These are phyloP conservation scores for Fraxinus pennsylvanica DNA, from an alignment of 257 asterid genomes.

Conservation along the genomic window DNA sequence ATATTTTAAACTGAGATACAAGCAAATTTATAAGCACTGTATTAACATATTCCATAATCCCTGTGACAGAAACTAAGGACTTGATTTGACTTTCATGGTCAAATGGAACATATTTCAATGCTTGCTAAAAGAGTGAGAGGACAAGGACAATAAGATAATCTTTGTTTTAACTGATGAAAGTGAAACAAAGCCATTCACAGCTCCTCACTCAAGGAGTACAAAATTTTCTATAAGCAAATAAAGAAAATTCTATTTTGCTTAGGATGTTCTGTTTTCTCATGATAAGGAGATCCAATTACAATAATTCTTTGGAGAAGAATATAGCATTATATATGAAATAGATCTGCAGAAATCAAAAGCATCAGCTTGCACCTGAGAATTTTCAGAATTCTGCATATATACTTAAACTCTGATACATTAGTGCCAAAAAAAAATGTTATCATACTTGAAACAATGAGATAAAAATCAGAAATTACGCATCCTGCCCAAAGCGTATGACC, in stretches of 20 bases:
- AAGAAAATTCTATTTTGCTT: neutral
- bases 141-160: too few relatives aligned
- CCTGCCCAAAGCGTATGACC: constrained; percentile 2
- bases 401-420: neutral
- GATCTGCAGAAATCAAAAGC: constrained; percentile 10
- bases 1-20: neutral
- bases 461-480: neutral
- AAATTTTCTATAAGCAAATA: neutral
- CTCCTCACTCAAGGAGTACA: neutral
- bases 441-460: neutral
- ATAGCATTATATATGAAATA: neutral
- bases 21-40: neutral
- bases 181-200: neutral
- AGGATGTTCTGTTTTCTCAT: neutral
- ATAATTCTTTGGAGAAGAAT: neutral
- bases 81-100: neutral
- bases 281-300: constrained; percentile 8
- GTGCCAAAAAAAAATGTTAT: constrained; percentile 3
- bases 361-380: constrained; percentile 1
- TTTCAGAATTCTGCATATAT: neutral
- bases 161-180: neutral
- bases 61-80: neutral
- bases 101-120: neutral
- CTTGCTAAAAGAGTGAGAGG: too few relatives aligned
- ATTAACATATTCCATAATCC: neutral